These are phyloP conservation scores for Penicillium thymicola DNA, from an alignment of 2,329 filamentous ascomycete species.

Conservation along the genomic window DNA sequence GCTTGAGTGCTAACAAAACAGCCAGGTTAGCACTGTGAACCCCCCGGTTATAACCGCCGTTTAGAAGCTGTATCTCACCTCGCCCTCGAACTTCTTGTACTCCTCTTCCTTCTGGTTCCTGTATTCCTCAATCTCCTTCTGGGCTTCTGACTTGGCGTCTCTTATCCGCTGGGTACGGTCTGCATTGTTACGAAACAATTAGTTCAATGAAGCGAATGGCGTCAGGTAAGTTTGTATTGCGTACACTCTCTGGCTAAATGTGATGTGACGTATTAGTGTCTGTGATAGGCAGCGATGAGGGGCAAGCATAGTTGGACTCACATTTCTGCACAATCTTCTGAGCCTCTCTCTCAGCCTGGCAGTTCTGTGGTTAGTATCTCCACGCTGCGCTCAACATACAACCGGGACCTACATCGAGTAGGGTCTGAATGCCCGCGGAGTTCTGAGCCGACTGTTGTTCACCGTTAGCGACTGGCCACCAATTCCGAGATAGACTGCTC, in stretches of 20 bases:
- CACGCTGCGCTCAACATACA: background rate
- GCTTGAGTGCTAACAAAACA: conserved; percentile 68
- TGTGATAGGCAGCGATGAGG: background rate
- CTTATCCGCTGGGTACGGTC: conserved; percentile 96
- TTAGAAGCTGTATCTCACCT: conserved; percentile 48
- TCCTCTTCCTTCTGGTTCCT: conserved; percentile 84
- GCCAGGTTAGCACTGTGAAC: background rate
- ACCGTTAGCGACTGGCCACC: conserved; percentile 5
- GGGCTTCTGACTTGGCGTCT: conserved; percentile 92
- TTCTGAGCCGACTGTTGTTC: conserved; percentile 84
- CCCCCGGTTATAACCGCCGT: background rate
- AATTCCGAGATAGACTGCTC: conserved; percentile 5
- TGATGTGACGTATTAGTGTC: conserved; percentile 28
- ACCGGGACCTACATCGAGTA: conserved; percentile 77
- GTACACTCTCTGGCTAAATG: conserved; percentile 79
- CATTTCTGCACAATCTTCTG: conserved; percentile 99
- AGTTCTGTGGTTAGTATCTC: conserved; percentile 12
- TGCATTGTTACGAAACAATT: conserved; percentile 34
- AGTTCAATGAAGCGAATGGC: conserved; percentile 10
- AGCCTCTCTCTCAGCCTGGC: conserved; percentile 90
- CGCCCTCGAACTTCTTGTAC: conserved; percentile 89
- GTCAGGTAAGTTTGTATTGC: conserved; percentile 11
- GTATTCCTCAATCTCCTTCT: conserved; percentile 97
- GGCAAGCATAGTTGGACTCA: conserved; percentile 41
- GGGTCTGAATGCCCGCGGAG: conserved; percentile 95